Evolutionary conservation across 495 filamentous ascomycete genomes (phyloP).

Genomic region (Penicillium pulvis): DNA sequence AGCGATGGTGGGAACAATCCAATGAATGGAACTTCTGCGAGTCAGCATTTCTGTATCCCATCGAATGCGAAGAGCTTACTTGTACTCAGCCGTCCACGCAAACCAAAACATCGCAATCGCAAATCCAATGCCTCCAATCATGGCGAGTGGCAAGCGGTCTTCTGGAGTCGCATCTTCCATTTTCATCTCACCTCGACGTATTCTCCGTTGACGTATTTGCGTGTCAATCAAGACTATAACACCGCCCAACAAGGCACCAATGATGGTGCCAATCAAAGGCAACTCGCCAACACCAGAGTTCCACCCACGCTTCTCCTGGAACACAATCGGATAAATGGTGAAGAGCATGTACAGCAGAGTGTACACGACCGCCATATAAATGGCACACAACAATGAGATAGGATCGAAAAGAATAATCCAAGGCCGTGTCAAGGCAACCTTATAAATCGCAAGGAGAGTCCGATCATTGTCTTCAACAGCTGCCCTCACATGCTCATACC

Average conservation of each 20-base stretch:
- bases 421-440: slow-evolving; percentile 51
- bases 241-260: slow-evolving; percentile 44
- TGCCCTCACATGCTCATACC: slow-evolving; percentile 50
- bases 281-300: slow-evolving; percentile 51
- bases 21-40: slow-evolving; percentile 36
- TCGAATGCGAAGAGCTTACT: slow-evolving; percentile 37
- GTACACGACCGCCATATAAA: slow-evolving; percentile 57
- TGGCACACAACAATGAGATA: slow-evolving; percentile 47
- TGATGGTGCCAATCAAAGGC: slow-evolving; percentile 51
- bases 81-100: slow-evolving; percentile 52
- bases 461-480: slow-evolving; percentile 43
- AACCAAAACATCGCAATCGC: slow-evolving; percentile 58
- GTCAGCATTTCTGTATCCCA: slow-evolving; percentile 1
- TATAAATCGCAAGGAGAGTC: slow-evolving; percentile 46
- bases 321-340: slow-evolving; percentile 23
- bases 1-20: slow-evolving; percentile 50
- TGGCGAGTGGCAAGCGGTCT: slow-evolving; percentile 52
- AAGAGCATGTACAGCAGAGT: slow-evolving; percentile 57
- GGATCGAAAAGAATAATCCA: slow-evolving; percentile 48
- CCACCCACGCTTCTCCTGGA: slow-evolving; percentile 52
- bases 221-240: slow-evolving; percentile 36
- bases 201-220: slow-evolving; percentile 28
- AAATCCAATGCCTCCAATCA: slow-evolving; percentile 59
- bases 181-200: slow-evolving; percentile 39
- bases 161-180: slow-evolving; percentile 46